These are phyloP conservation scores for Leptosphaerulina australis DNA, from an alignment of 2,329 filamentous ascomycete species.

Conservation along the genomic window DNA sequence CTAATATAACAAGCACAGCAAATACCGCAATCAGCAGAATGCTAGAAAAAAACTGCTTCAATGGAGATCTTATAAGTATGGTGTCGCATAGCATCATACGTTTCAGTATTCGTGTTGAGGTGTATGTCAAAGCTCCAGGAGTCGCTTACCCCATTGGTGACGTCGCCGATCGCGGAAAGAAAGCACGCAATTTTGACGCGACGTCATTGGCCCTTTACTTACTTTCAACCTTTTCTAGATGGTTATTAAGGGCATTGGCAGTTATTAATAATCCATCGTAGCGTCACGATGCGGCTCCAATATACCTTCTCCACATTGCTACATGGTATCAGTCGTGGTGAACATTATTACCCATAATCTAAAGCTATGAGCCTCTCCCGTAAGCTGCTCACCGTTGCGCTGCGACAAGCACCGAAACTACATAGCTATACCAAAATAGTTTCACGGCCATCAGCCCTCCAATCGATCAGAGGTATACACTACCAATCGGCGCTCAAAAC, in stretches of 20 bases:
- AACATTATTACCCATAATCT: neutral
- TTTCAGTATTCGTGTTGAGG: neutral
- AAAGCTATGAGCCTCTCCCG: slow-evolving; percentile 41
- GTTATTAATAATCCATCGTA: slow-evolving; percentile 12
- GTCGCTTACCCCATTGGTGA: slow-evolving; percentile 2
- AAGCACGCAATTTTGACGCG: slow-evolving; percentile 18
- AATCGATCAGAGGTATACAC: slow-evolving; percentile 35
- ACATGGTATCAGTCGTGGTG: slow-evolving; percentile 2
- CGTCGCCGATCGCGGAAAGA: slow-evolving; percentile 9
- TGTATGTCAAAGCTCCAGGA: slow-evolving; percentile 5
- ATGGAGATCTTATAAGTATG: neutral
- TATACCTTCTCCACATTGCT: slow-evolving; percentile 7
- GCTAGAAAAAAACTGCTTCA: too few relatives aligned
- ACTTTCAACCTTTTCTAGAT: slow-evolving; percentile 3
- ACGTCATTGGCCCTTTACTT: slow-evolving; percentile 9
- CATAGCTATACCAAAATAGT: slow-evolving; percentile 15
- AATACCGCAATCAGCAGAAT: too few relatives aligned
- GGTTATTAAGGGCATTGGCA: slow-evolving; percentile 9
- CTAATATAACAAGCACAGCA: too few relatives aligned
- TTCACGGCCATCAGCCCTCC: slow-evolving; percentile 16
- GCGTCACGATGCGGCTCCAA: slow-evolving; percentile 5
- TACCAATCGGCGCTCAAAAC: slow-evolving; percentile 36
- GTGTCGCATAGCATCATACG: neutral
- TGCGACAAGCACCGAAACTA: slow-evolving; percentile 20
- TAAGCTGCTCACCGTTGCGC: slow-evolving; percentile 34